Percentiles rank a stretch among this genome's conserved stretches.
These are phyloP conservation scores for Phytopythium sindhum DNA, from an alignment of 352 stramenopile species.

Conservation along the genomic window DNA sequence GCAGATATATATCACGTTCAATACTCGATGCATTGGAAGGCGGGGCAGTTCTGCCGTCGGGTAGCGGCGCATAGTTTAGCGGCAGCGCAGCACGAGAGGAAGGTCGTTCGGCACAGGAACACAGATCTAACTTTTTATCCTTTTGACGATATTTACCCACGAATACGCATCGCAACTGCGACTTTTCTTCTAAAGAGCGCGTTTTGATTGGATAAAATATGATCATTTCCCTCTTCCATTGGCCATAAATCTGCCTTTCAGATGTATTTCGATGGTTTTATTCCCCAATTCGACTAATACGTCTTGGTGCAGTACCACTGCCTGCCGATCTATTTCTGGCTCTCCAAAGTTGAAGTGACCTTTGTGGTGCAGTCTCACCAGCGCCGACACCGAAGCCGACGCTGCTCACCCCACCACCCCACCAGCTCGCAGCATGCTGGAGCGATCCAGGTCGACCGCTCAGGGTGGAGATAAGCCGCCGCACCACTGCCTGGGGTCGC, in stretches of 20 bases:
- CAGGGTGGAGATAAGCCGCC: neutral
- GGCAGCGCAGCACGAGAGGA: conserved; percentile 51
- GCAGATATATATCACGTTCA: conserved; percentile 59
- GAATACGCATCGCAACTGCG: neutral
- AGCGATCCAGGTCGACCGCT: neutral
- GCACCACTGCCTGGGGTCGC: neutral
- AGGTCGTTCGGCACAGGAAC: conserved; percentile 53
- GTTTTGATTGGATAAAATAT: neutral
- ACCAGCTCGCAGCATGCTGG: neutral
- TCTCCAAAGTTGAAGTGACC: neutral
- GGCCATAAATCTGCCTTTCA: neutral
- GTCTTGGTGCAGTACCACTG: neutral
- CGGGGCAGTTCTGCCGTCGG: conserved; percentile 21
- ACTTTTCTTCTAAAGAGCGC: neutral
- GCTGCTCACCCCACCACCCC: neutral
- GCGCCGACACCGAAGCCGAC: neutral
- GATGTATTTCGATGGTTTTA: neutral
- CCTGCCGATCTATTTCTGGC: neutral
- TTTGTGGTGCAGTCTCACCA: neutral
- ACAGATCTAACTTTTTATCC: conserved; percentile 51
- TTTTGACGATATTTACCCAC: conserved; percentile 61
- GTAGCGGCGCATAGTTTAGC: conserved; percentile 53
- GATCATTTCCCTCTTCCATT: neutral
- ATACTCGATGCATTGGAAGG: conserved; percentile 47
- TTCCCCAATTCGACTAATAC: neutral